Base-by-base conservation (phyloP, 257 asterid species). In the Anisodus tanguticus region DNA sequence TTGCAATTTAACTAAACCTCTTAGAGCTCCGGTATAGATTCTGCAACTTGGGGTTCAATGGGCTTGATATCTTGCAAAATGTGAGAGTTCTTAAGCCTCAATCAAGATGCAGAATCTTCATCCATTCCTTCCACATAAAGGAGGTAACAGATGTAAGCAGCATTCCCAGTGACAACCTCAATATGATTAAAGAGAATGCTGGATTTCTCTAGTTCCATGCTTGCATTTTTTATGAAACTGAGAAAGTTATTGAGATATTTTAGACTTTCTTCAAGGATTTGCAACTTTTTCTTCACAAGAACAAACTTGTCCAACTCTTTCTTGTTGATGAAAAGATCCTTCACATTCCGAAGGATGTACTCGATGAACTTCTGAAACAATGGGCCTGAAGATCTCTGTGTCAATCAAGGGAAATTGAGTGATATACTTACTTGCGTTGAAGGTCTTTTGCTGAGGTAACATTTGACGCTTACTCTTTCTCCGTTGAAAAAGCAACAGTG, bases 331-430 rank as follows among this genome's bases (percentile, higher is more conserved):
- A 66, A 66, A 66, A 66, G n/a, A 66, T 66, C 72, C 51, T 37
- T 68, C 76, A 68, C 26, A 37, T 68, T 68, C 76, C 6, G 76
- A 37, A 68, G 76, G 19, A 68, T 68, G 53, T 68, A 39, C 2
- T 68, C 26, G 5, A 68, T 68, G 76, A 68, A 68, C 22, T 68
- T 0, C 47, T 68, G 76, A 68, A 68, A 68, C 51, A 68, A 15
- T 17, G 26, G 0, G 51, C 76, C 45, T 41, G 26, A 59, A 59
- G 64, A 59, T 59, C 64, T n/a, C 17, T 17, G 2, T 59, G 26
- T 6, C 19, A 9, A 17, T 19, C 4, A 59, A 26, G 64, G 64
- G 10, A 59, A 59, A 59, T 59, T 59, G 64, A 59, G 64, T 17
- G 64, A 59, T 59, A 59, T 59, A 59, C 64, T 59, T 6, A 17